Base-by-base conservation (phyloP, 768 basidiomycete species). In the Lanmaoa pseudosensibilis region DNA sequence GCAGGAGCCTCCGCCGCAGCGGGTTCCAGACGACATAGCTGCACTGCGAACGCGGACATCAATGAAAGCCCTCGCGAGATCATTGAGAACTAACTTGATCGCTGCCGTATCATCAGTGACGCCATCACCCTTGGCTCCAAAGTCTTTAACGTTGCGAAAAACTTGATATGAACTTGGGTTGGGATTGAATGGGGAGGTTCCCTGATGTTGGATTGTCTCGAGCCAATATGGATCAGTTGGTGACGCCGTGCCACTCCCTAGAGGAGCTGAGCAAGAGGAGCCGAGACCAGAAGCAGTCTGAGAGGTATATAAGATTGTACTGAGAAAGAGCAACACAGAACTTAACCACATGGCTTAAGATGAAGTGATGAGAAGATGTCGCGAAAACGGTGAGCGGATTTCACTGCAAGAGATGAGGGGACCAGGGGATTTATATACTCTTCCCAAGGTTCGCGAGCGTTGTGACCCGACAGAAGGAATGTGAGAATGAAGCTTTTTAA, bases 121-220 rank as follows among this genome's bases (percentile, higher is more conserved):
- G 52, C 90, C 90, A 70, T 88, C 82, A n/a, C 77, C 77, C 50
- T 68, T 74, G 49, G 83, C 83, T 50, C 83, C 77, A 56, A 74
- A 80, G 52, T 78, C 76, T 57, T 87, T 89, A 46, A 92, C 89
- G 63, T 90, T 91, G 39, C 90, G 80, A 69, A 88, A 90, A 15
- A 90, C 87, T 47, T 83, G 75, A 67, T 90, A 92, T 7, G 71
- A 66, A 40, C 66, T 76, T 25, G 58, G n/a, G 64, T 80, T 73
- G 0, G 82, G 53, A 65, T 88, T 85, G 70, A 80, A 86, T 5
- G 89, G 82, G 1, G 89, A 75, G n/a, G 74, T 84, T 32, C 87
- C 88, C 67, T 85, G 87, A 63, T 90, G 89, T 40, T 78, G 77
- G 63, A 92, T 89, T 40, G 64, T 80, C 69, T 90, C 74, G 60